Base-by-base conservation (phyloP, 371 early-diverging fungal species). In the Actinomucor elegans region DNA sequence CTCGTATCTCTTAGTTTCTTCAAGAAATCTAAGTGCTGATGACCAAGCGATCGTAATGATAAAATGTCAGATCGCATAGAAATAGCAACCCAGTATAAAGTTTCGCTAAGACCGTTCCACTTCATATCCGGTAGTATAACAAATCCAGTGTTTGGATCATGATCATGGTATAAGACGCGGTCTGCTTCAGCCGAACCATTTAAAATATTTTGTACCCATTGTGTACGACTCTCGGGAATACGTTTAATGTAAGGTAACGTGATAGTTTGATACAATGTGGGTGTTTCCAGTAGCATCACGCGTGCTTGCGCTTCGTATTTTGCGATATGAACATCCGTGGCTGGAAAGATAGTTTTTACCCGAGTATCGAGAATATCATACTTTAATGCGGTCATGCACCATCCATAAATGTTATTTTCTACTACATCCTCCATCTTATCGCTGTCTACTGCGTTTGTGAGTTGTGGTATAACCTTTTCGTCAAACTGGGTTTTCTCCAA, bases 141-240 rank as follows among this genome's bases (percentile, higher is more conserved):
- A 65, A 92, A 92, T n/a, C 90, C 93, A 18, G 51, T 69, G 18
- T 69, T 50, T 15, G 73, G 69, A 29, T 80, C 79, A 10, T 67
- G 53, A 20, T 84, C 80, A 21, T 77, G 78, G 26, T 87, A 60
- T 18, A 93, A 63, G 1, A 78, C 69, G 35, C 79, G 80, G 31
- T 91, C 90, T 10, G 73, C 59, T 48, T 93, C 93, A 14, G 78
- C 77, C 17, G 63, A 63, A 4, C 87, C 86, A 2, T 85, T 52
- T 41, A 93, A 69, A 11, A 91, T 91, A 54, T 93, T 93, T 37
- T 85, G 59, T 2, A 93, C 89, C 93, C 93, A 93, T 55, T 86
- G 81, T 26, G 79, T 81, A 28, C 90, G 74, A 15, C 73, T 77
- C 8, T 62, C 37, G 2, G 90, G 87, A 17, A 87, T 74, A 6